phyloP scores from a whole-genome alignment of 73 alveolate species.

The Paramecium sonneborni region DNA sequence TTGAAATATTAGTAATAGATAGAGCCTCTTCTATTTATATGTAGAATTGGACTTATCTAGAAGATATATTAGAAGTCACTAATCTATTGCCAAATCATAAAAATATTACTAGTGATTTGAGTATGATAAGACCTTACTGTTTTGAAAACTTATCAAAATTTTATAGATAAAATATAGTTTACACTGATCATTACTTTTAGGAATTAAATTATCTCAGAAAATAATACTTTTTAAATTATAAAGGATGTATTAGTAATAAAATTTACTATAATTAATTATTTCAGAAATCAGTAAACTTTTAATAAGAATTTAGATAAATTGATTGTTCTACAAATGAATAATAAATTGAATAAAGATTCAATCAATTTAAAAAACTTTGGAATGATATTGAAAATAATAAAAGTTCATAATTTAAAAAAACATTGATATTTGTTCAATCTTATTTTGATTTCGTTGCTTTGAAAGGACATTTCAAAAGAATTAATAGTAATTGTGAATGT shows the following conservation, averaged over 20 bases:
- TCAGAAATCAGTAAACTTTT: not conserved
- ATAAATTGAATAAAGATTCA: conserved; percentile 54
- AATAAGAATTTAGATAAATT: conserved; percentile 60
- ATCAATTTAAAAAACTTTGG: conserved; percentile 53
- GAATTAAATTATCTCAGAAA: not conserved
- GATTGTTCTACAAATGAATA: conserved; percentile 37
- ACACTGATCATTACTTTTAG: conserved; percentile 18
- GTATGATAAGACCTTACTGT: conserved; percentile 42
- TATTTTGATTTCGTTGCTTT: conserved; percentile 58
- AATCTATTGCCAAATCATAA: not conserved
- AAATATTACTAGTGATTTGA: not conserved
- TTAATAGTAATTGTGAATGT: conserved; percentile 52
- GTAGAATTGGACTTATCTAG: conserved; percentile 61
- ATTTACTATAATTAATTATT: not conserved
- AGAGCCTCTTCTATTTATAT: conserved; percentile 58
- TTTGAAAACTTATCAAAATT: conserved; percentile 60
- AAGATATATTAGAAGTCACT: not conserved
- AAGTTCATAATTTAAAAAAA: not conserved
- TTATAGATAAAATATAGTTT: conserved; percentile 61
- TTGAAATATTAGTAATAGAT: conserved; percentile 63
- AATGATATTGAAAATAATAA: conserved; percentile 56
- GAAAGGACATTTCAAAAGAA: conserved; percentile 38
- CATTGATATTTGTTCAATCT: conserved; percentile 58
- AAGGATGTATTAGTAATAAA: conserved; percentile 46
- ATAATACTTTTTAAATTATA: conserved; percentile 34